These are phyloP conservation scores for Claviceps fusiformis DNA, from an alignment of 2,329 filamentous ascomycete genomes.

Conservation along the genomic window DNA sequence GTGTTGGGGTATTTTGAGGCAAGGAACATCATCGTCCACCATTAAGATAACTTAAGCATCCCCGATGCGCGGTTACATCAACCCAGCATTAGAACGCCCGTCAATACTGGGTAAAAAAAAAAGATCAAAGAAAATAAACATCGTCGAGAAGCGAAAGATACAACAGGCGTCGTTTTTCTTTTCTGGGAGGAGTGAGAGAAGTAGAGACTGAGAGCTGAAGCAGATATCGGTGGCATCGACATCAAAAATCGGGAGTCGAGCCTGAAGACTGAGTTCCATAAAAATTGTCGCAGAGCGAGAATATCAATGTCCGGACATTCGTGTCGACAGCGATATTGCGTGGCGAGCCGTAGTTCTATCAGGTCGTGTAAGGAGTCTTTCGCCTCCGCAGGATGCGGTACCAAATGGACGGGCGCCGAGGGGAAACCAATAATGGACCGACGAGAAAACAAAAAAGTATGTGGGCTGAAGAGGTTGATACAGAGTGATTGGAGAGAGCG, in stretches of 20 bases:
- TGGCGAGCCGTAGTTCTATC: background rate
- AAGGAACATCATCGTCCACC: slow-evolving; percentile 7
- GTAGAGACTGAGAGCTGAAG: slow-evolving; percentile 13
- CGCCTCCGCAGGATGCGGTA: background rate
- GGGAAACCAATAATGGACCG: background rate
- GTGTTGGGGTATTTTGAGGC: slow-evolving; percentile 10
- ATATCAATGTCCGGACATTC: background rate
- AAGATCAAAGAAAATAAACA: slow-evolving; percentile 1
- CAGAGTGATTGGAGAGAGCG: background rate
- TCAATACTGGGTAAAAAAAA: background rate
- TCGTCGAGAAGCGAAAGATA: slow-evolving; percentile 2
- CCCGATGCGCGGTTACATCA: slow-evolving; percentile 2
- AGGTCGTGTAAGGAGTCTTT: slow-evolving; percentile 1
- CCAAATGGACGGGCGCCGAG: background rate
- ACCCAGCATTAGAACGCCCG: background rate
- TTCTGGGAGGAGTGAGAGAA: slow-evolving; percentile 10
- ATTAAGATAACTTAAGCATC: slow-evolving; percentile 9
- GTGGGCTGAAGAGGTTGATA: background rate
- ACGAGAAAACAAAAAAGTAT: background rate
- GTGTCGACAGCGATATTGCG: background rate
- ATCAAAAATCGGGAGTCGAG: background rate
- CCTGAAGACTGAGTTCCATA: background rate
- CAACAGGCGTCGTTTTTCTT: slow-evolving; percentile 6
- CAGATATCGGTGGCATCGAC: background rate
- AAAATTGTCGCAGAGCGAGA: background rate